Evolutionary conservation across 371 early-diverging fungal genomes (phyloP).

Genomic region (Mortierella sp.): DNA sequence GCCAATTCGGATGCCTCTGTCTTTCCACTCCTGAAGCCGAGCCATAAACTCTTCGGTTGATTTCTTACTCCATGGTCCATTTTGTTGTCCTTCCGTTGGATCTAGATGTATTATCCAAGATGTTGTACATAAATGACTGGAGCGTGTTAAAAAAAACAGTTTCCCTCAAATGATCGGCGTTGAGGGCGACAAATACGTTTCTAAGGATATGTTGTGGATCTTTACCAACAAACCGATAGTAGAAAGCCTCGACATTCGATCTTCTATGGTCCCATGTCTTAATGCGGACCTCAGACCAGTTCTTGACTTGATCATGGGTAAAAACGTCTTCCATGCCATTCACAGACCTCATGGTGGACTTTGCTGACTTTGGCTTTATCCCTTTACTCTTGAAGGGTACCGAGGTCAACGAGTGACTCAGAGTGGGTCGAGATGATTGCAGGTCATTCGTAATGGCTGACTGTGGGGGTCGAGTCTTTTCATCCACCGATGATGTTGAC

Average conservation of each 20-base stretch:
- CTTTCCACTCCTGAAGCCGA: constrained; percentile 65
- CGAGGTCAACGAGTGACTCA: not conserved
- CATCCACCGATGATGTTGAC: not conserved
- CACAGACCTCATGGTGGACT: constrained; percentile 22
- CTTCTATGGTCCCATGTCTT: constrained; percentile 68
- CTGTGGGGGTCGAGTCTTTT: too few relatives aligned
- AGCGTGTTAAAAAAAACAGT: not conserved
- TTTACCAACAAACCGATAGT: constrained; percentile 77
- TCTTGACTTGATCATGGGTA: constrained; percentile 59
- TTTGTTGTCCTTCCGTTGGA: constrained; percentile 67
- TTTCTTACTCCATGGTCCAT: constrained; percentile 61
- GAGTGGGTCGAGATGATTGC: too few relatives aligned
- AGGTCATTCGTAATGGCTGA: too few relatives aligned
- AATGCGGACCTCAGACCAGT: constrained; percentile 69
- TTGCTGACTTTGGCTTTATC: constrained; percentile 15
- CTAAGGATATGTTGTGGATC: too few relatives aligned
- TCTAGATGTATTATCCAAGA: constrained; percentile 27
- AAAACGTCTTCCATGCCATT: constrained; percentile 65
- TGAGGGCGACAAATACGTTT: too few relatives aligned
- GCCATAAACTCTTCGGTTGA: constrained; percentile 65
- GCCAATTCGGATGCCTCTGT: constrained; percentile 62
- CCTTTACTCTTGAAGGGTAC: constrained; percentile 4
- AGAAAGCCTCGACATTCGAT: constrained; percentile 68
- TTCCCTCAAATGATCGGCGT: too few relatives aligned
- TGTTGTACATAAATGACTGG: not conserved